A percentile compares a stretch with the other conserved stretches of the same genome.
Conservation (phyloP, 2,329 filamentous ascomycete species). For the Pseudodiploospora longispora region DNA sequence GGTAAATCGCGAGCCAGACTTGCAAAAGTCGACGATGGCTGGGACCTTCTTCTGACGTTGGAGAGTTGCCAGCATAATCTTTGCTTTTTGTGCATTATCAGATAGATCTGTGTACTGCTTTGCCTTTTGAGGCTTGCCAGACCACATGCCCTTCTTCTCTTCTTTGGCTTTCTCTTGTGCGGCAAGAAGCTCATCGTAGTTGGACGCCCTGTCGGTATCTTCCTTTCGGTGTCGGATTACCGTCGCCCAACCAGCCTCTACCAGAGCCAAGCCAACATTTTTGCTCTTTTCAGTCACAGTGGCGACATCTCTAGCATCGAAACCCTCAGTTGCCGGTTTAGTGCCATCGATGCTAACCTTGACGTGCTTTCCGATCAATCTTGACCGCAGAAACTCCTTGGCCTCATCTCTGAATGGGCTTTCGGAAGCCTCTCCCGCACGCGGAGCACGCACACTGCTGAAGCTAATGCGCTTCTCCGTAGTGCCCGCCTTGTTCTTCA, state of each 20-base stretch:
- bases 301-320: slow-evolving; percentile 89
- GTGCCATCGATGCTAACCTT: slow-evolving; percentile 83
- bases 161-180: slow-evolving; percentile 78
- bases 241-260: slow-evolving; percentile 89
- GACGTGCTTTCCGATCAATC: slow-evolving; percentile 91
- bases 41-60: slow-evolving; percentile 89
- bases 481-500: slow-evolving; percentile 73
- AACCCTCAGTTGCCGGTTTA: slow-evolving; percentile 81
- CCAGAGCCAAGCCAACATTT: slow-evolving; percentile 74
- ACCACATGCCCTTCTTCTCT: slow-evolving; percentile 92
- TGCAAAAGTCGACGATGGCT: slow-evolving; percentile 93
- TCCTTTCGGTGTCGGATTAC: slow-evolving; percentile 94
- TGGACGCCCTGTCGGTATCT: slow-evolving; percentile 84
- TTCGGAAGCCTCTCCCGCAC: slow-evolving; percentile 77
- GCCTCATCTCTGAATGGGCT: slow-evolving; percentile 85
- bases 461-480: slow-evolving; percentile 84
- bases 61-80: slow-evolving; percentile 80
- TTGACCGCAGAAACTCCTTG: slow-evolving; percentile 92
- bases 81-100: slow-evolving; percentile 88
- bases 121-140: slow-evolving; percentile 73
- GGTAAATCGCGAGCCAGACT: slow-evolving; percentile 91
- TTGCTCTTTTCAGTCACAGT: slow-evolving; percentile 77
- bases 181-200: slow-evolving; percentile 82
- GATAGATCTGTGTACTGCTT: slow-evolving; percentile 85
- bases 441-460: slow-evolving; percentile 90